Base-by-base conservation (phyloP, 2,329 filamentous ascomycete genomes). In the Paraconiothyrium brasiliense region DNA sequence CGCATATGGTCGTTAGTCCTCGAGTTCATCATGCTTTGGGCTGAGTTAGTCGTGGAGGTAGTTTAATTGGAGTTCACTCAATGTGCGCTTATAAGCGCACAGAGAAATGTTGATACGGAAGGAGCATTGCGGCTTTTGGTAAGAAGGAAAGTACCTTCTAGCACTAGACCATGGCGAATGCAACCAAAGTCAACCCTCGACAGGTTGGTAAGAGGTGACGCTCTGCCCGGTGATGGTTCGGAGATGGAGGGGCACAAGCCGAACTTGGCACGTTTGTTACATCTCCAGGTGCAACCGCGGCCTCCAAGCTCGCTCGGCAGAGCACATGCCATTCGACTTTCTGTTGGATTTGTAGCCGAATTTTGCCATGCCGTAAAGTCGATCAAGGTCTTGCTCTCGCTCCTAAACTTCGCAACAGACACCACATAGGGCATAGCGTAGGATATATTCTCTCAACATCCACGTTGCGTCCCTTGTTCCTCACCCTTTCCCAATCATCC, bases 1-100 rank as follows among this genome's bases (percentile, higher is more conserved):
- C 77, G 71, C 30, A 64, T 63, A 50, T 73, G 69, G 20, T 77
- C 75, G 47, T 71, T 69, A 6, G 74, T 67, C 64, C 67, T 73
- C n/a, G 54, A 56, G 41, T 43, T 34, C 74, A 77, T 78, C n/a
- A 37, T 54, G 27, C 37, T 48, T 1, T 43, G 41, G 11, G 46
- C 41, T 16, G 51, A 24, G 32, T 63, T 37, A 51, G 57, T 54
- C 10, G 52, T 55, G 24, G n/a, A 16, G 43, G 32, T 30, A 32
- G n/a, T 41, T 56, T 37, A 47, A 30, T 32, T 49, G 52, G 27
- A 16, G 44, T 39, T 59, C 35, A 50, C 43, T 56, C 54, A 47
- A 47, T 8, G 9, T 52, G 49, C 48, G 46, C 57, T 39, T 39
- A 13, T 13, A 52, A 50, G 14, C 52, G 41, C 48, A 37, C 55